Evolutionary conservation across 2,329 filamentous ascomycete genomes (phyloP).

Genomic region (Fusarium foetens): DNA sequence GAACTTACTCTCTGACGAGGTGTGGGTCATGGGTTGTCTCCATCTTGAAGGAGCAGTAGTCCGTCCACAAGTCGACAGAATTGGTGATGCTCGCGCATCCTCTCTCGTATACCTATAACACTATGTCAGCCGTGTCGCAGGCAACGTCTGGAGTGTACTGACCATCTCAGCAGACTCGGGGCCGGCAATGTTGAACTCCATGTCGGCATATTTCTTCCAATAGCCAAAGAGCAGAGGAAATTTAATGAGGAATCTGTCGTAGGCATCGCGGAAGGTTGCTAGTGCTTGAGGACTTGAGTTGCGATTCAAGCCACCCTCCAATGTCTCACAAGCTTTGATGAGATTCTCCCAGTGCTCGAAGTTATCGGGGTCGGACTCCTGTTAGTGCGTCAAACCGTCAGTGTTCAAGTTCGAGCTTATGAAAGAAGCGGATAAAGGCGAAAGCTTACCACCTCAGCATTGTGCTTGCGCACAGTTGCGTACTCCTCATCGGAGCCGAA

Average conservation of each 20-base stretch:
- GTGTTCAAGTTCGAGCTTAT: constrained; percentile 12
- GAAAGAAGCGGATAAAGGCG: neutral
- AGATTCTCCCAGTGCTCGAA: constrained; percentile 97
- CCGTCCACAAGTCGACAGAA: constrained; percentile 96
- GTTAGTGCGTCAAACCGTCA: constrained; percentile 34
- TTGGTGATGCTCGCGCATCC: constrained; percentile 92
- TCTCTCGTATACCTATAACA: constrained; percentile 86
- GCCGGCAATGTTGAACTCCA: constrained; percentile 96
- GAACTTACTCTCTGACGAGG: constrained; percentile 99
- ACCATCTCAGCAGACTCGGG: constrained; percentile 98
- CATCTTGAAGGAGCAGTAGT: constrained; percentile 98
- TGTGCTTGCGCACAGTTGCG: constrained; percentile 81
- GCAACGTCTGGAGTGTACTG: constrained; percentile 43
- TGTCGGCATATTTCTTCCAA: constrained; percentile 99
- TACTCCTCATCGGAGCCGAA: constrained; percentile 84
- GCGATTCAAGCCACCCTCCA: constrained; percentile 93
- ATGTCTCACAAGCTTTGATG: constrained; percentile 80
- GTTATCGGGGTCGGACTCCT: constrained; percentile 81
- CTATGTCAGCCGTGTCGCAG: constrained; percentile 17
- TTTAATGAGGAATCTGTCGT: constrained; percentile 92
- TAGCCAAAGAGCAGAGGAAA: constrained; percentile 97
- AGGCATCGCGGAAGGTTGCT: constrained; percentile 84
- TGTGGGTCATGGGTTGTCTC: constrained; percentile 95
- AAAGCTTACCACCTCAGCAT: constrained; percentile 74
- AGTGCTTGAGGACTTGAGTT: constrained; percentile 97